Evolutionary conservation across 2,329 filamentous ascomycete species (phyloP).

Genomic region (Aspergillus sp.): DNA sequence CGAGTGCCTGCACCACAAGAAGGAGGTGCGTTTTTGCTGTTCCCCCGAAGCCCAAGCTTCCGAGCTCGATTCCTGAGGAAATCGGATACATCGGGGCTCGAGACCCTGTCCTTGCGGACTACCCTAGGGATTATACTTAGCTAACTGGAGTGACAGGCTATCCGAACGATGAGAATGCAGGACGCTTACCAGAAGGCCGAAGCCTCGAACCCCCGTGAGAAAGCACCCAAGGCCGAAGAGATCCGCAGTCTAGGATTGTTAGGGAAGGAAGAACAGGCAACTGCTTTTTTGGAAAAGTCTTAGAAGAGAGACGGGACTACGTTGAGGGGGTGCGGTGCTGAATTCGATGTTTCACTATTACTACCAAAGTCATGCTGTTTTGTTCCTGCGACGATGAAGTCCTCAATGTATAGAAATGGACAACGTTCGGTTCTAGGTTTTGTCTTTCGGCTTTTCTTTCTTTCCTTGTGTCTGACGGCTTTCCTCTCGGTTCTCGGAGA

Average conservation of each 20-base stretch:
- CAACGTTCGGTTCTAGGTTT: conserved; percentile 2
- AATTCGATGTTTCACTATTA: conserved; percentile 25
- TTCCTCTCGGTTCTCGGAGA: neutral
- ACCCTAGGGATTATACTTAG: neutral
- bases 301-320: conserved; percentile 18
- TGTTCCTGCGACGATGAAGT: conserved; percentile 23
- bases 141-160: conserved; percentile 56
- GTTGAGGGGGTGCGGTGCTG: conserved; percentile 21
- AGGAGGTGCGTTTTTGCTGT: conserved; percentile 69
- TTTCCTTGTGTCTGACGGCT: neutral
- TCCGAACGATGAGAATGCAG: conserved; percentile 76
- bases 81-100: neutral
- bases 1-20: conserved; percentile 97
- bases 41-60: neutral
- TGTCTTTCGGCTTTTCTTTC: neutral
- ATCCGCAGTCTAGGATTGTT: conserved; percentile 84
- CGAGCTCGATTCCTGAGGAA: neutral
- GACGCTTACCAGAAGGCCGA: conserved; percentile 80
- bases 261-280: conserved; percentile 77
- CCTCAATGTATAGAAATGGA: conserved; percentile 38
- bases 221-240: conserved; percentile 77
- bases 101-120: neutral
- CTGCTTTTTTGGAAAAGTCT: conserved; percentile 50
- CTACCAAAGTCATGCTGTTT: conserved; percentile 25
- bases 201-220: conserved; percentile 72